Evolutionary conservation across 176 grass and related monocot species (phyloP).

Genomic region (Neostapfia colusana): DNA sequence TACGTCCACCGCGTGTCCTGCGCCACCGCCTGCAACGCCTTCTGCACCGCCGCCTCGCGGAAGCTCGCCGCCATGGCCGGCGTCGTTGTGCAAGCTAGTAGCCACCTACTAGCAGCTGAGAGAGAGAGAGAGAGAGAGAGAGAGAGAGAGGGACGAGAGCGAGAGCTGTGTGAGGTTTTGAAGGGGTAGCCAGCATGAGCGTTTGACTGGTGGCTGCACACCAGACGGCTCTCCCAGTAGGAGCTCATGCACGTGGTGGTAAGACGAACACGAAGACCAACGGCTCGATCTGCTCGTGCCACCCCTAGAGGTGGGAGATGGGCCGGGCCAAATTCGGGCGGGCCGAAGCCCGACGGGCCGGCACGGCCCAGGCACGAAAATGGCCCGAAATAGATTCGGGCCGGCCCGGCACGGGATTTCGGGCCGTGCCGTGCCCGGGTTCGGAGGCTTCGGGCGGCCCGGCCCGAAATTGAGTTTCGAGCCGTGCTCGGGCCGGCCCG

Average conservation of each 20-base stretch:
- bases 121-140: background rate
- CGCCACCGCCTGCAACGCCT: constrained; percentile 66
- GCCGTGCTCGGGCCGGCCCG: no score
- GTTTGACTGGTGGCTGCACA: constrained; percentile 78
- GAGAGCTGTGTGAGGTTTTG: background rate
- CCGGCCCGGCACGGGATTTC: no score
- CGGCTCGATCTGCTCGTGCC: background rate
- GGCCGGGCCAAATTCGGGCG: no score
- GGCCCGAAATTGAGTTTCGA: no score
- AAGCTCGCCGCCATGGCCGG: constrained; percentile 37
- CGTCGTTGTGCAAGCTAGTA: background rate
- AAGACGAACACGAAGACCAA: background rate
- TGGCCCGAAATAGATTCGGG: no score
- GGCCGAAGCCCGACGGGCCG: no score
- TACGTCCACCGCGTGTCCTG: constrained; percentile 81
- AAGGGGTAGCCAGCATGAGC: background rate
- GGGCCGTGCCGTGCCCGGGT: no score
- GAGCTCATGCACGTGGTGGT: background rate
- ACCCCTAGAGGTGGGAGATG: no score
- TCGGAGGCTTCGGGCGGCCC: no score
- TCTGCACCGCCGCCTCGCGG: constrained; percentile 31
- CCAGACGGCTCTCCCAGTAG: constrained; percentile 31
- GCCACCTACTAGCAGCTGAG: background rate
- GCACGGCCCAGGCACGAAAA: no score
- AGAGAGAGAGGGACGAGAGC: no score